Base-by-base conservation (phyloP, 2,329 filamentous ascomycete species). In the Didymella pinodella region DNA sequence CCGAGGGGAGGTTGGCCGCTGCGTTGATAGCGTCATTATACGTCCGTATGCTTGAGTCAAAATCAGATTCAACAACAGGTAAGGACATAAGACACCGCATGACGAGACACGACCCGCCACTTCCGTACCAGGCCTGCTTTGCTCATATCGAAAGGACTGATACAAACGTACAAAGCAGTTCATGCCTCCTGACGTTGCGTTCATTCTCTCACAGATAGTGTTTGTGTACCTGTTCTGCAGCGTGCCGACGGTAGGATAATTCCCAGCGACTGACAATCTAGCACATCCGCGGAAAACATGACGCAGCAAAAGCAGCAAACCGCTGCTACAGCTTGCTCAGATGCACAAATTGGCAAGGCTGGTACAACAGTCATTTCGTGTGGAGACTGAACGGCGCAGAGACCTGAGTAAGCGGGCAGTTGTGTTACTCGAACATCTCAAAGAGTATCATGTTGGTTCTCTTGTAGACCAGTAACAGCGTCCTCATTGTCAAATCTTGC, bases 261-360 rank as follows among this genome's bases (percentile, higher is more conserved):
- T 16, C 18, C 40, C 49, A 47, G 31, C 26, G 7, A 46, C 40
- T 38, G 45, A 40, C 45, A 25, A 3, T 34, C 32, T 20, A 54
- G 41, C 26, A 46, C 32, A 46, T 45, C 50, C 56, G 41, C 47
- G 26, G 32, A 12, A 18, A 26, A 14, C 38, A 49, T 20, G 32
- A 38, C 26, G 25, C 38, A 49, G 45, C 38, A 50, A 47, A 46
- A 41, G 32, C 26, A 50, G 28, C 50, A 47, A 50, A 50, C 56
- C 47, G 46, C 50, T 50, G 41, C 40, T 34, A 41, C 41, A 47
- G 22, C 46, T 54, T 54, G 50, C 34, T 50, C 20, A 46, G 31
- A 51, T 34, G 43, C 22, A 43, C 7, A 11, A 28, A 18, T 44
- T 45, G 32, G 31, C 32, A 32, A 22, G 25, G 14, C 8, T 28